Evolutionary conservation across 1,284 basidiomycete genomes (phyloP).

Genomic region (Pyrrhoderma noxium): DNA sequence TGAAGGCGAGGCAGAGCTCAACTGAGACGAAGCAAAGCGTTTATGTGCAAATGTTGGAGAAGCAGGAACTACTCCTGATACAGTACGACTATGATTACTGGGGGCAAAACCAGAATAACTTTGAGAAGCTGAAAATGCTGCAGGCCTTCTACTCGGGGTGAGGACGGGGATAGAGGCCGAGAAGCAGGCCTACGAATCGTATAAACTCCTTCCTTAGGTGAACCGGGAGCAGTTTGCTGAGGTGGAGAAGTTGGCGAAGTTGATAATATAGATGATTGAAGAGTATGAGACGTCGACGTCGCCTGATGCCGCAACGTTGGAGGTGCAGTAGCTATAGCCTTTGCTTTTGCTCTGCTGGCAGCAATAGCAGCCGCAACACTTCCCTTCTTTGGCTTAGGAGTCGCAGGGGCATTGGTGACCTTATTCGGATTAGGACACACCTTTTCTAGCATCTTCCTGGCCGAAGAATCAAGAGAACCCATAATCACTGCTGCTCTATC

Average conservation of each 20-base stretch:
- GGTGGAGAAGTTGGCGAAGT: conserved; percentile 29
- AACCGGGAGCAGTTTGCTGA: conserved; percentile 8
- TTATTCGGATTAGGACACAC: conserved; percentile 56
- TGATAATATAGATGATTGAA: conserved; percentile 32
- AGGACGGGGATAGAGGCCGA: conserved; percentile 35
- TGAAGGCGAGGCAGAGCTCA: conserved; percentile 4
- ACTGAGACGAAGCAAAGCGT: conserved; percentile 9
- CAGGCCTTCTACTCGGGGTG: conserved; percentile 24
- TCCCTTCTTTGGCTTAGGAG: conserved; percentile 55
- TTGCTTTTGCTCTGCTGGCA: conserved; percentile 76
- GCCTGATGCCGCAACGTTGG: conserved; percentile 72
- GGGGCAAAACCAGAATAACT: conserved; percentile 10
- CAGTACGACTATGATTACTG: conserved; percentile 8
- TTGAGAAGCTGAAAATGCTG: conserved; percentile 20
- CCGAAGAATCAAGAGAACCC: conserved; percentile 59
- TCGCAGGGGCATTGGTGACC: conserved; percentile 31
- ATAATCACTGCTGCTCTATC: conserved; percentile 59
- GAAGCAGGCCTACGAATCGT: conserved; percentile 29
- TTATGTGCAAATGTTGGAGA: conserved; percentile 8
- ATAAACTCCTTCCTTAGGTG: conserved; percentile 41
- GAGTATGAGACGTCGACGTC: conserved; percentile 51
- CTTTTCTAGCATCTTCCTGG: conserved; percentile 83
- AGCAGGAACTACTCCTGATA: conserved; percentile 6
- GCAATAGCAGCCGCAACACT: conserved; percentile 78
- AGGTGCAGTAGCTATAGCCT: conserved; percentile 72